Evolutionary conservation across 768 basidiomycete species (phyloP).

Genomic region (Wakefieldia striispora): DNA sequence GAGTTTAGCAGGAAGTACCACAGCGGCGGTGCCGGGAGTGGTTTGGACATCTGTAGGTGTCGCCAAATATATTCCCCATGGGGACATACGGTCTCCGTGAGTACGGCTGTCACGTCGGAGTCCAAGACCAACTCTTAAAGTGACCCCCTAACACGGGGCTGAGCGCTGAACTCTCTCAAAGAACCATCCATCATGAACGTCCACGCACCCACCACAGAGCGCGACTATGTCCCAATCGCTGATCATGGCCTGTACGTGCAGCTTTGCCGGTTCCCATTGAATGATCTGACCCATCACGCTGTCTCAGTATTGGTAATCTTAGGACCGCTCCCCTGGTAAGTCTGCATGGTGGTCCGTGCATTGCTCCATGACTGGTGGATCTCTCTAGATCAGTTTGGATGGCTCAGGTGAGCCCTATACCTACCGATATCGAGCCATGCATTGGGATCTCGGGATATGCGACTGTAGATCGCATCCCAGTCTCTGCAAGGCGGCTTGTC

Average conservation of each 20-base stretch:
- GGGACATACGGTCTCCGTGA: neutral
- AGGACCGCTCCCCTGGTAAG: conserved; percentile 73
- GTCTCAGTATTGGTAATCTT: conserved; percentile 72
- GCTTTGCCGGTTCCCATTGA: neutral
- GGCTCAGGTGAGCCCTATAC: conserved; percentile 62
- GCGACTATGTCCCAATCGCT: conserved; percentile 72
- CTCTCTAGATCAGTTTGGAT: conserved; percentile 62
- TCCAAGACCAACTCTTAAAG: conserved; percentile 8
- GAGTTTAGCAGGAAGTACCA: neutral
- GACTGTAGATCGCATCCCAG: neutral
- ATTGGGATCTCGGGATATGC: neutral
- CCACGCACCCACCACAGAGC: conserved; percentile 48
- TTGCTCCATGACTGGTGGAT: conserved; percentile 4
- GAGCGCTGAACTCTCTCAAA: neutral
- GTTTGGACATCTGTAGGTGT: neutral
- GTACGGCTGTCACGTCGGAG: neutral
- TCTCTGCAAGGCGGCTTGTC: neutral
- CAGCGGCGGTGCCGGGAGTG: neutral
- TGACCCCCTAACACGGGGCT: conserved; percentile 2
- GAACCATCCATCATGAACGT: conserved; percentile 40
- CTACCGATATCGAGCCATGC: neutral
- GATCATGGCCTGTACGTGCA: conserved; percentile 75
- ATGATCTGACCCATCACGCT: conserved; percentile 7
- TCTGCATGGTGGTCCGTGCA: conserved; percentile 1
- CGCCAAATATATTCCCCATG: neutral